These are phyloP conservation scores for Hagleromyces aurorensis DNA, from an alignment of 805 yeast genomes.

Conservation along the genomic window DNA sequence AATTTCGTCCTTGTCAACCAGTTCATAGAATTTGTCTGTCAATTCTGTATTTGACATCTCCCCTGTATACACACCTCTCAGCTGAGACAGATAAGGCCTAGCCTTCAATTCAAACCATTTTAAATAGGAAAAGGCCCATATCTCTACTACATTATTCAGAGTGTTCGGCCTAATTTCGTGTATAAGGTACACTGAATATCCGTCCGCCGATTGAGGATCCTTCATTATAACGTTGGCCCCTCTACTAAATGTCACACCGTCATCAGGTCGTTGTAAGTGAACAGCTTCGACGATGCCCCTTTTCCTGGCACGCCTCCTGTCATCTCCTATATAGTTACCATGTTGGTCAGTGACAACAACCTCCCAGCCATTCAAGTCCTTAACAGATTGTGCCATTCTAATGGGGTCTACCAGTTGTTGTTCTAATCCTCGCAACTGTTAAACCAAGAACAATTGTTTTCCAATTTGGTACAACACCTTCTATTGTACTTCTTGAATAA, in stretches of 20 bases:
- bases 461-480: too few species aligned
- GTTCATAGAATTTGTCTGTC: constrained; percentile 16
- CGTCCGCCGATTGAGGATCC: constrained; percentile 27
- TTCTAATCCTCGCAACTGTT: not conserved
- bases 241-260: constrained; percentile 39
- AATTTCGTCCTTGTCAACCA: constrained; percentile 37
- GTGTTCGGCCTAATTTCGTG: constrained; percentile 46
- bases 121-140: constrained; percentile 43
- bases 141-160: constrained; percentile 37
- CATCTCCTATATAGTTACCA: constrained; percentile 19
- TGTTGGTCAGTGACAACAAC: constrained; percentile 22
- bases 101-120: constrained; percentile 35
- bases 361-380: constrained; percentile 28
- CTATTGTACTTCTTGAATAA: too few species aligned
- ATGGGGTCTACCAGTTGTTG: too few species aligned
- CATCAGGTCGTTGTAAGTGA: constrained; percentile 36
- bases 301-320: constrained; percentile 20
- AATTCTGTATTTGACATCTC: constrained; percentile 10
- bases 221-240: constrained; percentile 47
- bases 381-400: constrained; percentile 20
- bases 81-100: constrained; percentile 22
- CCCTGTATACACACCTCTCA: constrained; percentile 17
- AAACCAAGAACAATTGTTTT: too few species aligned
- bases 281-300: constrained; percentile 16
- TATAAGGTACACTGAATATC: constrained; percentile 40